phyloP scores from a whole-genome alignment of 1,284 basidiomycete species.

The Stygiomarasmius scandens region DNA sequence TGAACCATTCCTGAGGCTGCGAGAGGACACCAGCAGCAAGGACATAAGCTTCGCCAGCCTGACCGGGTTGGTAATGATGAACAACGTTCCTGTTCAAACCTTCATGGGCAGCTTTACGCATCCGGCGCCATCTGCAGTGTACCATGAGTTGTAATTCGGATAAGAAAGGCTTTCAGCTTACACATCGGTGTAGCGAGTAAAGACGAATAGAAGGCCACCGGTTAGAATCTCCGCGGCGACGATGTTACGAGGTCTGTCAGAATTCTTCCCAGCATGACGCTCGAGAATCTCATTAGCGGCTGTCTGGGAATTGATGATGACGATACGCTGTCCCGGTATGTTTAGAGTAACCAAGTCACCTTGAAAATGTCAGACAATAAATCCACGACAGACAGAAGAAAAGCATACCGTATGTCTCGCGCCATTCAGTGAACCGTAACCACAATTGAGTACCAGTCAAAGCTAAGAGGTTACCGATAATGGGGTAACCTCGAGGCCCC shows the following conservation, averaged over 20 bases:
- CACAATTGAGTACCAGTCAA: not conserved
- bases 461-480: slow-evolving; percentile 4
- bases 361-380: not conserved
- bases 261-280: slow-evolving; percentile 6
- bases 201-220: slow-evolving; percentile 17
- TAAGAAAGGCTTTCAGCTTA: not conserved
- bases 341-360: not conserved
- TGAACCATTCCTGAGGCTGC: not conserved
- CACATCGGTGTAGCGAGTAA: slow-evolving; percentile 14
- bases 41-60: not conserved
- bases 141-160: not conserved
- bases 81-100: not conserved
- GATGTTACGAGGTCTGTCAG: slow-evolving; percentile 18
- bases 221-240: slow-evolving; percentile 16
- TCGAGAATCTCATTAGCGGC: slow-evolving; percentile 12
- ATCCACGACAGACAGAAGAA: not conserved
- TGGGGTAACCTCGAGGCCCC: slow-evolving; percentile 1
- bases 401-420: not conserved
- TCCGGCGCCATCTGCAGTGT: slow-evolving; percentile 13
- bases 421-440: not conserved
- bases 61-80: not conserved
- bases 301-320: slow-evolving; percentile 5
- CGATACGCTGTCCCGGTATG: slow-evolving; percentile 2
- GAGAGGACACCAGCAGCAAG: not conserved
- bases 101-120: slow-evolving; percentile 18